These are phyloP conservation scores for Pelargonium citronellum DNA, from an alignment of 441 rosid species.

Conservation along the genomic window DNA sequence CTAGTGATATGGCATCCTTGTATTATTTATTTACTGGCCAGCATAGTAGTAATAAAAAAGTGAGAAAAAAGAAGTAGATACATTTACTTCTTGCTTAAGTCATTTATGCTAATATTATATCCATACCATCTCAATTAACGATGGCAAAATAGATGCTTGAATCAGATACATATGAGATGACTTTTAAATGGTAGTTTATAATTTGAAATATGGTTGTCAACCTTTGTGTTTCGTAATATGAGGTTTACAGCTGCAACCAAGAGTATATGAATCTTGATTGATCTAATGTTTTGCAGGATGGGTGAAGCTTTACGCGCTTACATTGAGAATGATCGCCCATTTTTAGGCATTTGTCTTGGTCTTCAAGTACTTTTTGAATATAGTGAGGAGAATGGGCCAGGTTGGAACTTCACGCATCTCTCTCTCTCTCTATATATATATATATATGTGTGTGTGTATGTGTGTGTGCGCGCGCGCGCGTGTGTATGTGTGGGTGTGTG, in stretches of 20 bases:
- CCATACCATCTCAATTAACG: not conserved
- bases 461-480: too few species aligned
- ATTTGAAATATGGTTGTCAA: not conserved
- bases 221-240: slow-evolving; percentile 5
- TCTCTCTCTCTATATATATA: slow-evolving; percentile 2
- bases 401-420: slow-evolving; percentile 27
- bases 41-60: too few species aligned
- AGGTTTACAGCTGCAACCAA: not conserved
- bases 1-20: not conserved
- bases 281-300: slow-evolving; percentile 49
- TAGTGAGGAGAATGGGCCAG: slow-evolving; percentile 89
- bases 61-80: too few species aligned
- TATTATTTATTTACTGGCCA: too few species aligned
- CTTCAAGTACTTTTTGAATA: slow-evolving; percentile 84
- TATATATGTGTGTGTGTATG: not conserved
- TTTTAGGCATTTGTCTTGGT: slow-evolving; percentile 94
- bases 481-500: too few species aligned
- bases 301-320: slow-evolving; percentile 70
- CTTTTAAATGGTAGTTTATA: not conserved
- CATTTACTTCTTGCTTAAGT: not conserved
- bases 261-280: slow-evolving; percentile 9
- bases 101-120: not conserved
- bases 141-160: not conserved
- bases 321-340: slow-evolving; percentile 79
- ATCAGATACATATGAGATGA: slow-evolving; percentile 5